These are phyloP conservation scores for Coemansia sp. DNA, from an alignment of 192 early-diverging fungal species.

Conservation along the genomic window DNA sequence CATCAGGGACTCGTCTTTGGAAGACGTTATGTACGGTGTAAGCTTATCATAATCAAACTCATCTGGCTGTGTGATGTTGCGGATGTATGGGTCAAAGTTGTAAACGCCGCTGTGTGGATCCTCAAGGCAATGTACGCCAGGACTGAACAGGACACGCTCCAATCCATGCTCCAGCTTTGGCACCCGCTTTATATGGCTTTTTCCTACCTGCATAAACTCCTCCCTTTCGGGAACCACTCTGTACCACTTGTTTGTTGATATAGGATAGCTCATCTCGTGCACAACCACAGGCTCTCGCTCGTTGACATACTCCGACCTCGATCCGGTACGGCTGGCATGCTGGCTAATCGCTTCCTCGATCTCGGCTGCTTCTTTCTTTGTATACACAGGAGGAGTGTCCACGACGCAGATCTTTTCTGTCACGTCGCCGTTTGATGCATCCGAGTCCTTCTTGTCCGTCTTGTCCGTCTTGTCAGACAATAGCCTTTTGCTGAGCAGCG, in stretches of 20 bases:
- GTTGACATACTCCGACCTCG: slow-evolving; percentile 22
- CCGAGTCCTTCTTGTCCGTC: not conserved
- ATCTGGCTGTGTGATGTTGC: slow-evolving; percentile 72
- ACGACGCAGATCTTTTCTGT: slow-evolving; percentile 20
- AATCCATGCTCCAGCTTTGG: slow-evolving; percentile 51
- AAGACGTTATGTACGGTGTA: slow-evolving; percentile 78
- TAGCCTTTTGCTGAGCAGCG: not conserved
- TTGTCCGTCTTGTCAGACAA: not conserved
- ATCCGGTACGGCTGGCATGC: slow-evolving; percentile 11
- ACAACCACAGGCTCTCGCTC: slow-evolving; percentile 49
- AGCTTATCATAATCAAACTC: slow-evolving; percentile 82
- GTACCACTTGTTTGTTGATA: slow-evolving; percentile 49
- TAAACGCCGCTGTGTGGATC: slow-evolving; percentile 72
- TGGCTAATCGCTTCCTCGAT: slow-evolving; percentile 5
- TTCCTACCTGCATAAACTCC: slow-evolving; percentile 21
- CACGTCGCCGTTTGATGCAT: not conserved
- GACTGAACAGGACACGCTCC: slow-evolving; percentile 59
- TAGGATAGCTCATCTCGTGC: slow-evolving; percentile 27
- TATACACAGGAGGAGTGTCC: slow-evolving; percentile 32
- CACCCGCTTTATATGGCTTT: slow-evolving; percentile 40
- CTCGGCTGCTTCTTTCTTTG: slow-evolving; percentile 27
- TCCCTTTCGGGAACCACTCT: slow-evolving; percentile 21
- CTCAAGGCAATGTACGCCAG: slow-evolving; percentile 78
- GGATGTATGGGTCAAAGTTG: slow-evolving; percentile 81
- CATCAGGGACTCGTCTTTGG: slow-evolving; percentile 63